Conservation (phyloP, 2,329 filamentous ascomycete genomes). For the Tolypocladium sp. region DNA sequence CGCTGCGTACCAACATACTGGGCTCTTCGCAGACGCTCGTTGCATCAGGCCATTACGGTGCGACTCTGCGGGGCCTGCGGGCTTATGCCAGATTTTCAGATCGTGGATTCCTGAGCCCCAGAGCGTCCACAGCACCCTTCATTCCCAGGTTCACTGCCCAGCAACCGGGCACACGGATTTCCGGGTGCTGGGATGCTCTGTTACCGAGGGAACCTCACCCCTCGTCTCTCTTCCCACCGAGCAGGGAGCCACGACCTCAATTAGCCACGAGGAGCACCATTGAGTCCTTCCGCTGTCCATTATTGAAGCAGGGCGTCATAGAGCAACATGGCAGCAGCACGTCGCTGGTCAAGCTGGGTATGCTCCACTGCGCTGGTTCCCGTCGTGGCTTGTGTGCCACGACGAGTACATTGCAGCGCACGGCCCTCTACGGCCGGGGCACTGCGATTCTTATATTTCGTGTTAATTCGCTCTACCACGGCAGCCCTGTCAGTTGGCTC, state of each 20-base stretch:
- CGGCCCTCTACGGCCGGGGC: neutral
- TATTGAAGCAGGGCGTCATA: neutral
- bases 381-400: neutral
- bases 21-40: neutral
- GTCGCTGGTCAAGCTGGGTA: neutral
- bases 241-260: neutral
- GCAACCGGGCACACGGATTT: neutral
- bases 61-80: neutral
- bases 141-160: neutral
- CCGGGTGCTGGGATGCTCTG: neutral
- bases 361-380: slow-evolving; percentile 1
- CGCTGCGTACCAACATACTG: neutral
- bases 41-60: neutral
- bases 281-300: neutral
- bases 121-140: neutral
- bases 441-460: neutral
- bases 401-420: neutral
- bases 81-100: neutral
- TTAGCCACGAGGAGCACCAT: neutral
- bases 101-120: neutral
- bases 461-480: neutral
- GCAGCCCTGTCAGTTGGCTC: neutral
- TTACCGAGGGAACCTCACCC: neutral
- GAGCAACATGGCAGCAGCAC: neutral
- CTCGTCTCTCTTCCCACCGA: neutral